A percentile compares a stretch with the other conserved stretches of the same genome.
These are phyloP conservation scores for Aspergillus asperescens DNA, from an alignment of 495 filamentous ascomycete species.

Conservation along the genomic window DNA sequence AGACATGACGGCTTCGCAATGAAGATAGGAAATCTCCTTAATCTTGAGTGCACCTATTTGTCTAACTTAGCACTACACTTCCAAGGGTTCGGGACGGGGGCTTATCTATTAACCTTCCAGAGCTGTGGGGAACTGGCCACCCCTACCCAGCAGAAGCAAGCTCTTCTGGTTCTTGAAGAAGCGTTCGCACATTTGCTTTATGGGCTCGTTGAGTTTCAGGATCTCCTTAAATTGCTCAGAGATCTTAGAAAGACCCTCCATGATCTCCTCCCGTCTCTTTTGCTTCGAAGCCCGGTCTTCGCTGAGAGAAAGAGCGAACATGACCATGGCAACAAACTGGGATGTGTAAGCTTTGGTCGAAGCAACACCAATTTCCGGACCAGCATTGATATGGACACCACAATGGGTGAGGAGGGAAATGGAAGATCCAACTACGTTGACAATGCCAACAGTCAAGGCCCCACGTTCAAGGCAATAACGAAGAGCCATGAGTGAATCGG, in stretches of 20 bases:
- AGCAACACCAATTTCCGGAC: slow-evolving; percentile 96
- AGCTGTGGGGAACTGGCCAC: slow-evolving; percentile 93
- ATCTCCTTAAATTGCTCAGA: slow-evolving; percentile 90
- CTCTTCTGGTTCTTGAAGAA: slow-evolving; percentile 97
- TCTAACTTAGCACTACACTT: slow-evolving; percentile 11
- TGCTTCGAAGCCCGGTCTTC: slow-evolving; percentile 95
- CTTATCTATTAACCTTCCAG: slow-evolving; percentile 64
- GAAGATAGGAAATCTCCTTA: slow-evolving; percentile 99
- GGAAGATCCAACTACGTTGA: slow-evolving; percentile 96
- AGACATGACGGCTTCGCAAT: slow-evolving; percentile 99
- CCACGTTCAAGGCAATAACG: slow-evolving; percentile 96
- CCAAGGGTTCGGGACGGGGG: background rate
- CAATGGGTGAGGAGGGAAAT: slow-evolving; percentile 98
- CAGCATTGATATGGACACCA: slow-evolving; percentile 98
- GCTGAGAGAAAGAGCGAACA: slow-evolving; percentile 94
- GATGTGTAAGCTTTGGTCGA: slow-evolving; percentile 99
- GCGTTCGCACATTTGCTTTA: slow-evolving; percentile 86
- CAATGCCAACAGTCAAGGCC: slow-evolving; percentile 92
- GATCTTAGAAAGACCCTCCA: slow-evolving; percentile 82
- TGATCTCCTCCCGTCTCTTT: slow-evolving; percentile 90
- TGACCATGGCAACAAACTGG: slow-evolving; percentile 98
- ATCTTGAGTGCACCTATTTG: slow-evolving; percentile 83
- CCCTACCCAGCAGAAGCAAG: slow-evolving; percentile 84
- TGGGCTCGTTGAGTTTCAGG: slow-evolving; percentile 80
- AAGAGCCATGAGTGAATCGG: slow-evolving; percentile 96